These are phyloP conservation scores for Kodamaea alishanica DNA, from an alignment of 1,139 yeast species.

Conservation along the genomic window DNA sequence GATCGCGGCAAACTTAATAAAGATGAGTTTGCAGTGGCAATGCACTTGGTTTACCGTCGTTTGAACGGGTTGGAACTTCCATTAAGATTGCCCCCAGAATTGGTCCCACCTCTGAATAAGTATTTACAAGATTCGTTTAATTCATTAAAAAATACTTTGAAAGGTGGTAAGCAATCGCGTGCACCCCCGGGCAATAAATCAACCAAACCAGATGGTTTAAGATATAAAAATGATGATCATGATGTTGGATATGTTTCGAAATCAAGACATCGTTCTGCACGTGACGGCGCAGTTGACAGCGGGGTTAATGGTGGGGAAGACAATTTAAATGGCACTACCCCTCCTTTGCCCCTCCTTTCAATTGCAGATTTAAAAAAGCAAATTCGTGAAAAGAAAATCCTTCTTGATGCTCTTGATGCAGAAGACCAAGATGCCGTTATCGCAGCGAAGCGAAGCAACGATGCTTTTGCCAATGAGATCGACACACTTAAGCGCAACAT, in stretches of 20 bases:
- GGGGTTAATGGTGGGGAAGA: too few relatives aligned
- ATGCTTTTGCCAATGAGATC: conserved; percentile 45
- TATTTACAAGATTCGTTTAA: conserved; percentile 46
- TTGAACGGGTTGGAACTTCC: conserved; percentile 76
- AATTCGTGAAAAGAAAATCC: conserved; percentile 65
- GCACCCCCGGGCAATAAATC: conserved; percentile 38
- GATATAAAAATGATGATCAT: conserved; percentile 67
- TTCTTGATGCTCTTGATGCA: conserved; percentile 69
- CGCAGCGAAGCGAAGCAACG: conserved; percentile 18
- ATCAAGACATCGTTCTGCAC: conserved; percentile 44
- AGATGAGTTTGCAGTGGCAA: conserved; percentile 79
- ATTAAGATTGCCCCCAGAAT: conserved; percentile 62
- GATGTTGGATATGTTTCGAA: conserved; percentile 63
- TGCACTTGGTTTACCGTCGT: conserved; percentile 76
- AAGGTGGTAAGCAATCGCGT: conserved; percentile 27
- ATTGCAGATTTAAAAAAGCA: conserved; percentile 56
- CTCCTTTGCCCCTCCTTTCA: conserved; percentile 10
- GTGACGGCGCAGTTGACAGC: conserved; percentile 1
- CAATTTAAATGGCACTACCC: conserved; percentile 1
- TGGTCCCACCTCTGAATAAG: conserved; percentile 78
- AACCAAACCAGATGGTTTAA: conserved; percentile 47
- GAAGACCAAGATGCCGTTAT: conserved; percentile 51
- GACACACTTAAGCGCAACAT: conserved; percentile 63
- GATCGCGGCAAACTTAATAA: conserved; percentile 70
- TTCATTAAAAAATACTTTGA: conserved; percentile 41